Evolutionary conservation across 75 land plant species (phyloP), one percentile per base, ranked within the genome.

Genomic region (Cupressus sempervirens): DNA sequence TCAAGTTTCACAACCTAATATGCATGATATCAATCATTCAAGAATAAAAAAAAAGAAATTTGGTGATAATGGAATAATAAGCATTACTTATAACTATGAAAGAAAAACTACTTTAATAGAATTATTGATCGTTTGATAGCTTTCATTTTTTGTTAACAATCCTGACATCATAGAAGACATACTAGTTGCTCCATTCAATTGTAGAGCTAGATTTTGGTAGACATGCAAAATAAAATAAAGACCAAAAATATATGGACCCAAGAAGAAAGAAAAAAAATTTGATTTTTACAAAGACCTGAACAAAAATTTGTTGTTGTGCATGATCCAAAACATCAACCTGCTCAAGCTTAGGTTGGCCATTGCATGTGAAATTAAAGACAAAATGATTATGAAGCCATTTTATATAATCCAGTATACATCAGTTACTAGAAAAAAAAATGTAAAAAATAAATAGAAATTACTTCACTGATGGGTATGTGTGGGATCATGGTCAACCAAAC

Each of bases 271-370:
- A 80, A 12, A 43, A 80, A 80, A 80, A 7, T 11, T 80, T 80
- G 38, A 45, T 53, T n/a, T 6, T 81, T 26, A 16, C 29, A 83
- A 5, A 35, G 83, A 97, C 99, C 99, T 97, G 97, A 53, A 97
- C 82, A 18, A 96, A 96, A 79, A 95, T 91, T 76, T 97, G 96
- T 84, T 94, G 96, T 83, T 94, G 98, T 26, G 98, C 98, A 74
- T 96, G 98, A 53, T 89, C 86, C 72, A 97, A 74, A 35, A 97
- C 91, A 89, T 86, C 92, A 88, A 93, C 97, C 77, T 95, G 97
- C 88, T 95, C 99, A 56, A 94, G 93, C 88, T 92, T 95, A 12
- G 99, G 92, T 85, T 97, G 97, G 56, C 88, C 82, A 40, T 89
- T 87, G 87, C 97, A 94, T 85, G 89, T 96, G 86, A 70, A 70